A percentile compares a stretch with the other conserved stretches of the same genome.
Conservation (phyloP, 768 basidiomycete species). For the Suillus americanus region DNA sequence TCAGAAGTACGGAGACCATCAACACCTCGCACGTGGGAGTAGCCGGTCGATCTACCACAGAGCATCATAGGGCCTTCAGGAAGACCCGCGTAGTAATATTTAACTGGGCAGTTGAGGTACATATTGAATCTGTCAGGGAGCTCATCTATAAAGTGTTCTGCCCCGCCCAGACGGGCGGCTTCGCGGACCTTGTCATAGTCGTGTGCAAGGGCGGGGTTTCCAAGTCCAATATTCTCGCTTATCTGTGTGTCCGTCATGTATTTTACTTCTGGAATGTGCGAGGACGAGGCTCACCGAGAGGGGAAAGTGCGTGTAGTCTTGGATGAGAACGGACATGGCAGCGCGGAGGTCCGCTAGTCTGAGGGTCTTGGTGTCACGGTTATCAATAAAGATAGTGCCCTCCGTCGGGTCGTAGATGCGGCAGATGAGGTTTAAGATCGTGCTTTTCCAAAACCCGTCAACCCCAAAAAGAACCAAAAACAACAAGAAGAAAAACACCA, state of each 20-base stretch:
- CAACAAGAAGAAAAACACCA: background rate
- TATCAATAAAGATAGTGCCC: constrained; percentile 68
- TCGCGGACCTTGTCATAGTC: constrained; percentile 59
- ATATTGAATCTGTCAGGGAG: constrained; percentile 70
- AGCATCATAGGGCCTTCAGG: constrained; percentile 63
- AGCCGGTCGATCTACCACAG: constrained; percentile 61
- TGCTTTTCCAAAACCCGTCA: constrained; percentile 82
- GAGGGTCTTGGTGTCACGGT: constrained; percentile 57
- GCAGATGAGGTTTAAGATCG: constrained; percentile 70
- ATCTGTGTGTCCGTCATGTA: constrained; percentile 44
- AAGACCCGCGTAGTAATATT: constrained; percentile 63
- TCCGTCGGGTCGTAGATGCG: constrained; percentile 70
- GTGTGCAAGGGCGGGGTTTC: constrained; percentile 54
- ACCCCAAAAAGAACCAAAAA: constrained; percentile 66
- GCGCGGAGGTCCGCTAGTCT: constrained; percentile 64
- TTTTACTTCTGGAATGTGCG: background rate
- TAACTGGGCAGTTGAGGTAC: constrained; percentile 71
- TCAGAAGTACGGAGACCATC: constrained; percentile 42
- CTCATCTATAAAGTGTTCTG: constrained; percentile 59
- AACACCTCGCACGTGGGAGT: constrained; percentile 40
- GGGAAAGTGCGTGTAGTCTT: constrained; percentile 81
- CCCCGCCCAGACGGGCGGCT: constrained; percentile 72
- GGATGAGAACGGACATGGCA: constrained; percentile 72
- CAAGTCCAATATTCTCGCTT: constrained; percentile 74
- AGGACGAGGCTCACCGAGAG: constrained; percentile 54